Evolutionary conservation across 495 filamentous ascomycete species (phyloP).

Genomic region (Penicillium canariense): DNA sequence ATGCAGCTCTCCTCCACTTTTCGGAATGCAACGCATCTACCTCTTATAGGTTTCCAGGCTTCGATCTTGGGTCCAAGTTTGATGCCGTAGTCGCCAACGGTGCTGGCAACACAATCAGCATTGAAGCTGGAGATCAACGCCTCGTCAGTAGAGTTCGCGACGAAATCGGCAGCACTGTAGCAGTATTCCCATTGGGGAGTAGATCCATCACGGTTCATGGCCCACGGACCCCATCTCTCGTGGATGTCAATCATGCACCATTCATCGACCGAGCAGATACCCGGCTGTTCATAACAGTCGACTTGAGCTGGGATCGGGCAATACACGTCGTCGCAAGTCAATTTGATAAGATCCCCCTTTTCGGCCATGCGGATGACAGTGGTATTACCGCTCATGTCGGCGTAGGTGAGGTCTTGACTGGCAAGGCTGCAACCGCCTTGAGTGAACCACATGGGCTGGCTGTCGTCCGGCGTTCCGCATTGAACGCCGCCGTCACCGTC

Average conservation of each 20-base stretch:
- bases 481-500: not conserved
- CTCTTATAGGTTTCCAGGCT: not conserved
- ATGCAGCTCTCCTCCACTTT: not conserved
- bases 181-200: not conserved
- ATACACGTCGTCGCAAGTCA: not conserved
- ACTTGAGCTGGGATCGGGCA: not conserved
- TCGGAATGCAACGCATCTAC: not conserved
- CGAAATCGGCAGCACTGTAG: not conserved
- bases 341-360: not conserved
- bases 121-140: not conserved
- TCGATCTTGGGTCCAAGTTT: not conserved
- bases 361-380: not conserved
- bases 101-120: not conserved
- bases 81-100: not conserved
- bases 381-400: not conserved
- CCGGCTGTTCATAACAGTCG: not conserved
- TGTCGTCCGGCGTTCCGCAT: not conserved
- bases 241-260: not conserved
- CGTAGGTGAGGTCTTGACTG: not conserved
- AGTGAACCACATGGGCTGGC: not conserved
- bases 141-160: not conserved
- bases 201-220: not conserved
- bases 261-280: not conserved
- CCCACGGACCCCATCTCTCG: not conserved
- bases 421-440: not conserved